Base-by-base conservation (phyloP, 495 filamentous ascomycete species). In the Podospora conica region DNA sequence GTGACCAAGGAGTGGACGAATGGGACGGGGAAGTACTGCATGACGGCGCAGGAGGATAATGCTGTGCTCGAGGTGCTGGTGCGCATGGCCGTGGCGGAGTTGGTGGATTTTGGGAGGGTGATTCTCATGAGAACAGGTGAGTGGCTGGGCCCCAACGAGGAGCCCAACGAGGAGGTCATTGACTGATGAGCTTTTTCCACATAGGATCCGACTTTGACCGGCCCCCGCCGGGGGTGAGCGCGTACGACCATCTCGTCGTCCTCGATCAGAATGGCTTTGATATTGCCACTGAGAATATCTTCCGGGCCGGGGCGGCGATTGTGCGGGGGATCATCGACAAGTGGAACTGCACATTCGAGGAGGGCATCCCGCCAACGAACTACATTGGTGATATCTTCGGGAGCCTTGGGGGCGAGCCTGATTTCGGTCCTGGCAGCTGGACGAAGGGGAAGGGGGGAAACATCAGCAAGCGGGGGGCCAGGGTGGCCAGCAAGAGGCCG, bases 301-400 rank as follows among this genome's bases (percentile, higher is more conserved):
- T 90, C 73, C 71, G 79, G 9, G 88, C 87, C 1, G 90, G 89
- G 3, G 79, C 87, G 15, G 78, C 88, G 65, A 86, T 93, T 15
- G 84, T 91, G 3, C 71, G 86, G 65, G 90, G 88, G 1, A 89
- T 93, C 65, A 33, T 91, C 25, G 62, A 69, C 0, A 80, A 74
- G 1, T 93, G 90, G 90, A 68, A 87, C 5, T 67, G 63, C 18
- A 86, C 75, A 0, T 93, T 88, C 66, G 72, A 78, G 25, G 64
- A 69, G 22, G 89, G 90, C 12, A 74, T 92, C 59, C 81, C 84
- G 73, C 76, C 88, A 0, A 77, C 63, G 18, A 93, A 91, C 70
- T 92, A 92, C 66, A 79, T 93, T 31, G 90, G 90, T 9, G 87
- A 92, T 72, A 86, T 91, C 60, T 86, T 89, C 64, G 89, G 88